phyloP scores from a whole-genome alignment of 1,284 basidiomycete species.

The Papiliotrema laurentii region DNA sequence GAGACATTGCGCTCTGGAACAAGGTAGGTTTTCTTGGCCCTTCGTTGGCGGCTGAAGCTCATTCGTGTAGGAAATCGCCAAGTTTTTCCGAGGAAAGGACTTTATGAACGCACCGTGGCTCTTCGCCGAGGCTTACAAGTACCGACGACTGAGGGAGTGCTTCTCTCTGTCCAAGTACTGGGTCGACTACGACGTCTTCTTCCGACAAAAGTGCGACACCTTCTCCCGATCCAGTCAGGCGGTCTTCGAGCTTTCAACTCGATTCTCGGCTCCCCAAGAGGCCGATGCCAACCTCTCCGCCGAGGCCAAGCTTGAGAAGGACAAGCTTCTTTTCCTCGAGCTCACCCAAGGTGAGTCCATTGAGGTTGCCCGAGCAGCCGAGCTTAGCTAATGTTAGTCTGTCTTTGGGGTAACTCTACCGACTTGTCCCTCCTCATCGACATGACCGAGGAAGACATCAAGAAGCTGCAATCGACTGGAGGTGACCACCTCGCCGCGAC shows the following conservation, averaged over 20 bases:
- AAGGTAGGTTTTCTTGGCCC: slow-evolving; percentile 52
- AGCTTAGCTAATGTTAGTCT: slow-evolving; percentile 56
- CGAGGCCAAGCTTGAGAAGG: slow-evolving; percentile 64
- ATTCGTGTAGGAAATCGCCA: slow-evolving; percentile 64
- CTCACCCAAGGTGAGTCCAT: slow-evolving; percentile 67
- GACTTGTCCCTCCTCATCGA: slow-evolving; percentile 94
- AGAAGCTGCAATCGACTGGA: slow-evolving; percentile 92
- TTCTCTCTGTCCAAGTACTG: slow-evolving; percentile 91
- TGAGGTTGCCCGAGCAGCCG: neutral
- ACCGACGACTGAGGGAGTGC: slow-evolving; percentile 90
- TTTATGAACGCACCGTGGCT: slow-evolving; percentile 95
- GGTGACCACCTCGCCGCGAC: slow-evolving; percentile 92
- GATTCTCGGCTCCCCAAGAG: slow-evolving; percentile 82
- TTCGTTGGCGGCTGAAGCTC: too few relatives aligned
- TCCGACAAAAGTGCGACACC: slow-evolving; percentile 92
- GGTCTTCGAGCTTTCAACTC: slow-evolving; percentile 90
- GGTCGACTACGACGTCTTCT: slow-evolving; percentile 75
- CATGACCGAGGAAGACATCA: slow-evolving; percentile 99
- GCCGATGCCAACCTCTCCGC: slow-evolving; percentile 57
- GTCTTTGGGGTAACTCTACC: slow-evolving; percentile 94
- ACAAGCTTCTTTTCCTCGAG: slow-evolving; percentile 88
- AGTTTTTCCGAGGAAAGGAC: slow-evolving; percentile 91
- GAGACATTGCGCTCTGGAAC: slow-evolving; percentile 94
- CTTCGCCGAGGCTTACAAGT: slow-evolving; percentile 97
- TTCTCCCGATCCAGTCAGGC: slow-evolving; percentile 89